These are phyloP conservation scores for Diplodia mutila DNA, from an alignment of 2,329 filamentous ascomycete species.

Conservation along the genomic window DNA sequence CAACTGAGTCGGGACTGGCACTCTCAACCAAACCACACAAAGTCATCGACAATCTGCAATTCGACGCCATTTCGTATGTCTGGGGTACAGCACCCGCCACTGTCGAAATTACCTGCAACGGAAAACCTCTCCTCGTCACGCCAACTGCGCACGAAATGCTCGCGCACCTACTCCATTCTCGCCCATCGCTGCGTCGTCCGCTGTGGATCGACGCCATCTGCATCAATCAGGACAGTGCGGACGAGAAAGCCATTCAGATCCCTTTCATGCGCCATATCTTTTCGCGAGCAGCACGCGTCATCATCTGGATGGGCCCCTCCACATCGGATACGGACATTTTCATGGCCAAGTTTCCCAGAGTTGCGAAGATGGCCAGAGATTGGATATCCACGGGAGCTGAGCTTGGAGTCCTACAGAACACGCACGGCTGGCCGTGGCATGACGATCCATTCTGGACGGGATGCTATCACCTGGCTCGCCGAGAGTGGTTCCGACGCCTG, in stretches of 20 bases:
- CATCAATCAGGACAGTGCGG: conserved; percentile 27
- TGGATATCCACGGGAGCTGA: background rate
- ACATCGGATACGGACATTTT: background rate
- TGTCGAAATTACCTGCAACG: background rate
- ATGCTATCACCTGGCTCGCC: background rate
- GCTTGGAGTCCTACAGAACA: background rate
- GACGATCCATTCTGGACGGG: background rate
- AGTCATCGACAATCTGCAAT: background rate
- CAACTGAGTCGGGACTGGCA: background rate
- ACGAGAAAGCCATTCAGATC: conserved; percentile 22
- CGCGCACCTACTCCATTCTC: background rate
- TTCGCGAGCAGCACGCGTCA: background rate
- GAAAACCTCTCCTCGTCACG: background rate
- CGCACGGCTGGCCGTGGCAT: background rate
- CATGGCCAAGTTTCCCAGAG: background rate
- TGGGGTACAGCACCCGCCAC: background rate
- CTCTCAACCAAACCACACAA: background rate
- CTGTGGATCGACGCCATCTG: conserved; percentile 30
- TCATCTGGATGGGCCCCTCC: background rate
- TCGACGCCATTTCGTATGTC: background rate
- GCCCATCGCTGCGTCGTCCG: background rate
- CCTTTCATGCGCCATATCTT: background rate
- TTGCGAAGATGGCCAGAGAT: background rate
- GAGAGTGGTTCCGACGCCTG: background rate
- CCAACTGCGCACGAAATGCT: background rate